Percentiles rank a stretch among this genome's conserved stretches.
Evolutionary conservation across 495 filamentous ascomycete species (phyloP).

Genomic region (Aspergillus conjunctus): DNA sequence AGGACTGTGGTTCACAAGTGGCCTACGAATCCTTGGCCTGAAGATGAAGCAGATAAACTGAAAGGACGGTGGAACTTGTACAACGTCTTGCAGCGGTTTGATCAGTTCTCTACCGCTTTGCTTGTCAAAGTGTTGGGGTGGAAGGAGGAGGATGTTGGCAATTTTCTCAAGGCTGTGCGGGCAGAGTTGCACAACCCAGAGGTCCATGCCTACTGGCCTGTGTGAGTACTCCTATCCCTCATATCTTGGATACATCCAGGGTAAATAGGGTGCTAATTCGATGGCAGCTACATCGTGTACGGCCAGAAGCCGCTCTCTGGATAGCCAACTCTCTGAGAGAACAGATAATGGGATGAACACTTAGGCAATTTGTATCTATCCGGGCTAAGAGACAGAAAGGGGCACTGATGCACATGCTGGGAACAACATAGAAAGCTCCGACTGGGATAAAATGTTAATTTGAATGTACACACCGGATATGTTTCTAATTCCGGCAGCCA

Average conservation of each 20-base stretch:
- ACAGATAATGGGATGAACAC: too few relatives aligned
- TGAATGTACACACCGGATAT: not conserved
- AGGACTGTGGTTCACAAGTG: conserved; percentile 10
- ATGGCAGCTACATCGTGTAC: conserved; percentile 12
- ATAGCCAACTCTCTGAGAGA: too few relatives aligned
- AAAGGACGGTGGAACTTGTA: conserved; percentile 15
- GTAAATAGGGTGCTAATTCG: not conserved
- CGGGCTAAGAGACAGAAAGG: too few relatives aligned
- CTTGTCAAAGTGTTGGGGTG: conserved; percentile 8
- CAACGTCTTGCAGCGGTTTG: conserved; percentile 8
- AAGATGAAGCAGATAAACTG: conserved; percentile 1
- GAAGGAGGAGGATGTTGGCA: not conserved
- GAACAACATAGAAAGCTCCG: too few relatives aligned
- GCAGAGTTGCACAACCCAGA: conserved; percentile 4
- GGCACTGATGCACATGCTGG: too few relatives aligned
- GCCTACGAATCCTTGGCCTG: conserved; percentile 11
- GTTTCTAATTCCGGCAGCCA: too few relatives aligned
- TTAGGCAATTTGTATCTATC: too few relatives aligned
- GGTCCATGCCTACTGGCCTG: conserved; percentile 7
- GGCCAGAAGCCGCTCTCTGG: conserved; percentile 15
- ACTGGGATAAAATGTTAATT: too few relatives aligned
- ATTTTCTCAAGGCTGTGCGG: not conserved
- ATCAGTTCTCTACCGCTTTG: conserved; percentile 4
- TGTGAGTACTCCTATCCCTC: not conserved
- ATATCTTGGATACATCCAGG: not conserved